Percentiles rank a stretch among this genome's conserved stretches.
Evolutionary conservation across 192 early-diverging fungal genomes (phyloP).

Genomic region (Gorgonomyces haynaldii): DNA sequence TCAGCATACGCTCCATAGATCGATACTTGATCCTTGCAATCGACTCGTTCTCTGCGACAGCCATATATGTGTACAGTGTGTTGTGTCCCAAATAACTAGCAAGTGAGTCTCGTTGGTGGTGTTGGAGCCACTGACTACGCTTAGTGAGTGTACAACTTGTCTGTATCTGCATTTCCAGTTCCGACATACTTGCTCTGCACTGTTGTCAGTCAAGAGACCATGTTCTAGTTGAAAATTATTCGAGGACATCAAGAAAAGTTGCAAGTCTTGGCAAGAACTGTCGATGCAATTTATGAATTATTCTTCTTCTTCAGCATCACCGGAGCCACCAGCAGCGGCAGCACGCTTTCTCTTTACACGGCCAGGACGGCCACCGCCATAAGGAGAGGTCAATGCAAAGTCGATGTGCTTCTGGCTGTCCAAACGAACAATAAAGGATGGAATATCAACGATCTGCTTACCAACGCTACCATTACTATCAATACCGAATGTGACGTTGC

Average conservation of each 20-base stretch:
- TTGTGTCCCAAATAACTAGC: constrained; percentile 71
- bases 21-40: constrained; percentile 62
- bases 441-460: constrained; percentile 96
- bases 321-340: constrained; percentile 40
- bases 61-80: constrained; percentile 63
- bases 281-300: constrained; percentile 10
- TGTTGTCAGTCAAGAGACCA: too few relatives aligned
- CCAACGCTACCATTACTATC: constrained; percentile 51
- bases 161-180: constrained; percentile 85
- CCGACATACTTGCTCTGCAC: constrained; percentile 81
- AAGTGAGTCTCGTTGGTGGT: constrained; percentile 72
- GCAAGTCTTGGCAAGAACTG: too few relatives aligned
- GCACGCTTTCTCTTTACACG: constrained; percentile 94
- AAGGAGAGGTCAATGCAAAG: constrained; percentile 76
- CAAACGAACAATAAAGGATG: constrained; percentile 89
- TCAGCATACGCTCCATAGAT: constrained; percentile 62
- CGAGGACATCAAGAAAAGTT: too few relatives aligned
- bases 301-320: constrained; percentile 32
- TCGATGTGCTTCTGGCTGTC: constrained; percentile 72
- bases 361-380: constrained; percentile 95
- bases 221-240: too few relatives aligned
- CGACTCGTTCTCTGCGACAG: constrained; percentile 79
- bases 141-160: constrained; percentile 54
- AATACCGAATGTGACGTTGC: constrained; percentile 90
- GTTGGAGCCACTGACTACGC: constrained; percentile 71